Evolutionary conservation across 805 yeast species (phyloP).

Genomic region (Saccharomycopsis babjevae): DNA sequence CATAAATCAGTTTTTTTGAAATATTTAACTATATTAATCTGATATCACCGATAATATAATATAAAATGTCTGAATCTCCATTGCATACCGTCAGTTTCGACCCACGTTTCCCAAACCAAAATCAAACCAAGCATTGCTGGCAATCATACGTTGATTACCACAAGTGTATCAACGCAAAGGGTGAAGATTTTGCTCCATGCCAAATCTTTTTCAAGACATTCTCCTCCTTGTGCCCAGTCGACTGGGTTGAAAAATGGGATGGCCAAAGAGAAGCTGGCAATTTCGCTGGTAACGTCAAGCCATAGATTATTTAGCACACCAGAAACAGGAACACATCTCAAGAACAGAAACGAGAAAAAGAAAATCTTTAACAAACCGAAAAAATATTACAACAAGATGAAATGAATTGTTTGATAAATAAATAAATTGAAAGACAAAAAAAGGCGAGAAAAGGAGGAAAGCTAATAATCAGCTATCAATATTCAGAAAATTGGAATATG

Average conservation of each 20-base stretch:
- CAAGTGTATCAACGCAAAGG: constrained; percentile 93
- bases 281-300: constrained; percentile 40
- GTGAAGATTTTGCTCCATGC: constrained; percentile 98
- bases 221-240: constrained; percentile 75
- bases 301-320: constrained; percentile 12
- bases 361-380: too few species aligned
- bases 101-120: constrained; percentile 92
- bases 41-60: neutral
- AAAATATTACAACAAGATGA: too few species aligned
- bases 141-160: constrained; percentile 96
- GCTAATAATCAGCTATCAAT: too few species aligned
- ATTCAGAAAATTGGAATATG: too few species aligned
- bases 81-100: constrained; percentile 67
- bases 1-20: too few species aligned
- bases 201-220: constrained; percentile 87
- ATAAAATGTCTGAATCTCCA: constrained; percentile 32
- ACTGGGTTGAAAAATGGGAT: constrained; percentile 84
- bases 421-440: too few species aligned
- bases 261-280: constrained; percentile 62
- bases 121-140: constrained; percentile 98
- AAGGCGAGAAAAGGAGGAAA: too few species aligned
- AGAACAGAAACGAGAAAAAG: too few species aligned
- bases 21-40: neutral
- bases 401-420: too few species aligned
- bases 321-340: too few species aligned